Evolutionary conservation across 768 basidiomycete species (phyloP).

Genomic region (Fibroporia radiculosa): DNA sequence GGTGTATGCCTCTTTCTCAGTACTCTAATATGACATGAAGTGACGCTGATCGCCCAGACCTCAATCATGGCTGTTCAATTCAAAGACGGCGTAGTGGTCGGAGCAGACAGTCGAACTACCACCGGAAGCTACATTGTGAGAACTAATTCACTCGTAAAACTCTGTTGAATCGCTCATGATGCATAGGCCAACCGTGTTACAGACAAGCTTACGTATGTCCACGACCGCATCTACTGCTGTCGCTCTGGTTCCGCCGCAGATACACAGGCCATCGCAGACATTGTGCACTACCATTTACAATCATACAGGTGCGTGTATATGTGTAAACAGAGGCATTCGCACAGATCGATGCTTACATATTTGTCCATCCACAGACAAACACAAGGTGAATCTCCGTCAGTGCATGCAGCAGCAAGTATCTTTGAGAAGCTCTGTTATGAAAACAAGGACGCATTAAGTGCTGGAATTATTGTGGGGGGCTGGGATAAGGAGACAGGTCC

Average conservation of each 20-base stretch:
- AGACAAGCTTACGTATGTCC: conserved; percentile 93
- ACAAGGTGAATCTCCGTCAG: conserved; percentile 59
- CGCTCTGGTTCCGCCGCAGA: conserved; percentile 97
- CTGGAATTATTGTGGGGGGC: conserved; percentile 96
- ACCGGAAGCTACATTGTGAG: conserved; percentile 93
- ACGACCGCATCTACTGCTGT: conserved; percentile 99
- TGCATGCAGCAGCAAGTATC: conserved; percentile 70
- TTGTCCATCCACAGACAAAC: conserved; percentile 35
- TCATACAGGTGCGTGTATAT: conserved; percentile 50
- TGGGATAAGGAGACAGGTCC: conserved; percentile 93
- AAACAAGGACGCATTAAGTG: conserved; percentile 84
- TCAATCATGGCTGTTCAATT: conserved; percentile 99
- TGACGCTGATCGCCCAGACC: conserved; percentile 45
- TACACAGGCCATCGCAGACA: conserved; percentile 93
- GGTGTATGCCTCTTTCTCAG: conserved; percentile 56
- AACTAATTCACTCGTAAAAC: conserved; percentile 3
- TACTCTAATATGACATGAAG: background rate
- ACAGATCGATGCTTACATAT: background rate
- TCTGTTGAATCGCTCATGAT: background rate
- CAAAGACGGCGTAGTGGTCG: conserved; percentile 88
- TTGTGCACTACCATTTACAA: conserved; percentile 78
- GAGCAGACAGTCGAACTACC: conserved; percentile 95
- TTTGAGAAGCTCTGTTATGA: conserved; percentile 89
- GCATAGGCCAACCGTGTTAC: conserved; percentile 92
- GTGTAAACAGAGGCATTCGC: background rate